Base-by-base conservation (phyloP, 2,329 filamentous ascomycete species). In the Pseudogymnoascus sp. region DNA sequence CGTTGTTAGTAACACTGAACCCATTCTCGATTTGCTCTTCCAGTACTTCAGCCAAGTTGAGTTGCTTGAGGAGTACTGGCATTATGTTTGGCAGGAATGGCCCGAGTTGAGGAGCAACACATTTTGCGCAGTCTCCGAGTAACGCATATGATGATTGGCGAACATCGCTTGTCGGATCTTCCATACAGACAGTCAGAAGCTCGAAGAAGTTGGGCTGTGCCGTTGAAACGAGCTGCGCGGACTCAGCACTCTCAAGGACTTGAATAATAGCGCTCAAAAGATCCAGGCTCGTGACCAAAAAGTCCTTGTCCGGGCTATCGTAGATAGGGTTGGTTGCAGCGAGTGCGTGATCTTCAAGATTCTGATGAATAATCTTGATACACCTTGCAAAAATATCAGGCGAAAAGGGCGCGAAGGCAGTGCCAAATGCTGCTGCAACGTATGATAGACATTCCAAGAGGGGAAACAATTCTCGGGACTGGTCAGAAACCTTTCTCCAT, bases 371-470 rank as follows among this genome's bases (percentile, higher is more conserved):
- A 69, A 99, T 92, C 74, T 87, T 88, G 71, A 93, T 87, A 72
- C 93, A 97, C 65, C 94, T 85, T 60, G 81, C 79, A 77, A 97
- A 99, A 60, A 99, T 91, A 5, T 91, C 88, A 62, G 85, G 80
- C 0, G 94, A 90, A 70, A 92, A 99, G 4, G 89, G 90, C 4
- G 90, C 82, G 71, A 99, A 99, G 1, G 83, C 81, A 67, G 87
- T 82, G 33, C 89, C 89, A 41, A 99, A 85, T 2, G 94, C 91
- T 69, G 90, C 88, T 58, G 92, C 89, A 41, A 99, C 89, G 70
- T 96, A 99, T 0, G 94, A 96, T 43, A 99, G 82, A 71, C 94
- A 99, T 74, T 97, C 94, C n/a, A 97, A 81, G 57, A 99, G 78
- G 1, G 94, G 92, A 73, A 99, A 97, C 63, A 99, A 82, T 76